A percentile compares a stretch with the other conserved stretches of the same genome.
These are phyloP conservation scores for Leccinum ponderosum DNA, from an alignment of 1,284 basidiomycete genomes.

Conservation along the genomic window DNA sequence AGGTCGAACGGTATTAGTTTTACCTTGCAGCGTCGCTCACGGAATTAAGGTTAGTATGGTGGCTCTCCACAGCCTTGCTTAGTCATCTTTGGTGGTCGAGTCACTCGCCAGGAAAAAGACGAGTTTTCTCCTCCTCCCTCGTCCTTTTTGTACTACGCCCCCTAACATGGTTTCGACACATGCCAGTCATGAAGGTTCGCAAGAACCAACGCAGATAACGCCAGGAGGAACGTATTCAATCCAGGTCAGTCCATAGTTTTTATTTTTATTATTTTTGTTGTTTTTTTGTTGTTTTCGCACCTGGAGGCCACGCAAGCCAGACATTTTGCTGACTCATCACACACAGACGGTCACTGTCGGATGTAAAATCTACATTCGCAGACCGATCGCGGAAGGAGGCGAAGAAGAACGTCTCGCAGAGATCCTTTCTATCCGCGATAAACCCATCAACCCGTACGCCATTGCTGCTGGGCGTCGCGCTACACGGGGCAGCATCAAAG, in stretches of 20 bases:
- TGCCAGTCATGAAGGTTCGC: constrained; percentile 42
- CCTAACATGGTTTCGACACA: constrained; percentile 34
- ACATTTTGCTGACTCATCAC: constrained; percentile 27
- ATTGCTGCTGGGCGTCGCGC: constrained; percentile 35
- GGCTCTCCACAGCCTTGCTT: constrained; percentile 16
- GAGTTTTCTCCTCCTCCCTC: constrained; percentile 9
- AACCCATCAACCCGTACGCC: constrained; percentile 66
- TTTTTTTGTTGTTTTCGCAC: constrained; percentile 15
- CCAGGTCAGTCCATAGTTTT: constrained; percentile 49
- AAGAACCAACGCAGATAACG: constrained; percentile 64
- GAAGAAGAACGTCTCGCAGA: constrained; percentile 90
- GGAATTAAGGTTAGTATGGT: not conserved
- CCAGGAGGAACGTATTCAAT: constrained; percentile 75
- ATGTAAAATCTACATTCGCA: constrained; percentile 89
- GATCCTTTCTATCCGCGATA: constrained; percentile 89
- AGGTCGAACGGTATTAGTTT: not conserved
- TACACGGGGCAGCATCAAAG: constrained; percentile 36
- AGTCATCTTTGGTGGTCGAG: constrained; percentile 20
- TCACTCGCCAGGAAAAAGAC: constrained; percentile 2
- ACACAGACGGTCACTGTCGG: constrained; percentile 82
- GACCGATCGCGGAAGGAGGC: constrained; percentile 72
- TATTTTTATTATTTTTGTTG: not conserved
- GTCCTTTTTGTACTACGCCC: not conserved
- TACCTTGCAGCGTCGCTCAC: not conserved
- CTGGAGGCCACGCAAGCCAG: no score